A percentile compares a stretch with the other conserved stretches of the same genome.
Conservation (phyloP, 1,284 basidiomycete genomes). For the Leccinum ponderosum region DNA sequence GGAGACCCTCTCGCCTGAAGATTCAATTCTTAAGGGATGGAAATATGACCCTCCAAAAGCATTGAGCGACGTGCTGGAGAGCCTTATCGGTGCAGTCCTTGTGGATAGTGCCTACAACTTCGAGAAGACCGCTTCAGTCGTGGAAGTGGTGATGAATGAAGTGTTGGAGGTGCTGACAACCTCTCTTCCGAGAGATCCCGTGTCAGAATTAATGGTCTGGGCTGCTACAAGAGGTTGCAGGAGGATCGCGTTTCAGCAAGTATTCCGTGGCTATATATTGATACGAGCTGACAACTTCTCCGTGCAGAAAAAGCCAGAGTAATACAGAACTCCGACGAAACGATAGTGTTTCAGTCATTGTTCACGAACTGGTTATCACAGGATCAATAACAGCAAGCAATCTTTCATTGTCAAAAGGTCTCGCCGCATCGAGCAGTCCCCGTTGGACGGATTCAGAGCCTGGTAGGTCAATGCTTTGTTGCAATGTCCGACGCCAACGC, state of each 20-base stretch:
- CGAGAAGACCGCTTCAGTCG: slow-evolving; percentile 58
- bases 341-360: slow-evolving; percentile 53
- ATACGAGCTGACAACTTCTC: slow-evolving; percentile 13
- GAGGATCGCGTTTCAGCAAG: slow-evolving; percentile 47
- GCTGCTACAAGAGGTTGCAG: slow-evolving; percentile 55
- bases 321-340: slow-evolving; percentile 42
- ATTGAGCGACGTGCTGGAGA: slow-evolving; percentile 77
- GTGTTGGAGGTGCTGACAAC: slow-evolving; percentile 58
- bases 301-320: slow-evolving; percentile 49
- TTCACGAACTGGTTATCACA: slow-evolving; percentile 57
- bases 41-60: slow-evolving; percentile 82
- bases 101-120: slow-evolving; percentile 79
- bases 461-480: slow-evolving; percentile 28
- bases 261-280: slow-evolving; percentile 7
- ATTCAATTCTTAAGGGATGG: slow-evolving; percentile 72
- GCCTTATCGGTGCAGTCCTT: slow-evolving; percentile 80
- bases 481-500: neutral
- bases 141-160: slow-evolving; percentile 61
- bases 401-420: slow-evolving; percentile 59
- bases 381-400: slow-evolving; percentile 61
- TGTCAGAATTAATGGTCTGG: slow-evolving; percentile 68
- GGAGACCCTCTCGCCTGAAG: slow-evolving; percentile 50
- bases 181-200: slow-evolving; percentile 62
- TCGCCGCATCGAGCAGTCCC: slow-evolving; percentile 47
- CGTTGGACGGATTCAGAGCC: slow-evolving; percentile 47